Evolutionary conservation across 805 yeast genomes (phyloP).

Genomic region (Candida mattraensis): DNA sequence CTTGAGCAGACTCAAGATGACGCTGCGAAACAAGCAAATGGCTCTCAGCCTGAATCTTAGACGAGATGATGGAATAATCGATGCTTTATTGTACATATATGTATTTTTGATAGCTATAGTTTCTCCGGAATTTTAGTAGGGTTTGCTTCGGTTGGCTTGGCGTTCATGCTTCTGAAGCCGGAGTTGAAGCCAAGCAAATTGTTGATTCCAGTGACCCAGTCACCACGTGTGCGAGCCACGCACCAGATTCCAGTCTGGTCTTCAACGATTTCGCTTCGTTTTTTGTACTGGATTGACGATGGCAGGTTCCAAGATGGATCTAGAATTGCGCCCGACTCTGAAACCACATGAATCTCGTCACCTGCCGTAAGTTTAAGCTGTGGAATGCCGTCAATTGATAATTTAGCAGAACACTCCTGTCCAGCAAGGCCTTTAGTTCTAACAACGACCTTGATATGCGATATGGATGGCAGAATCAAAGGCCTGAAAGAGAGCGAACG

Average conservation of each 20-base stretch:
- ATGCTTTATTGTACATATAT: too few species aligned
- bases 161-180: conserved; percentile 55
- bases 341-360: conserved; percentile 74
- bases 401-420: conserved; percentile 43
- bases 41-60: too few species aligned
- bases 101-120: conserved; percentile 1
- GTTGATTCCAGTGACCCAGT: conserved; percentile 91
- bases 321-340: conserved; percentile 62
- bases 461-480: conserved; percentile 71
- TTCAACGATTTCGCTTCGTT: conserved; percentile 5
- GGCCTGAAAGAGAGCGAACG: conserved; percentile 90
- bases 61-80: too few species aligned
- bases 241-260: conserved; percentile 75
- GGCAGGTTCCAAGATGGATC: conserved; percentile 52
- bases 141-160: conserved; percentile 3
- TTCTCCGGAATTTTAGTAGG: neutral
- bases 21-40: neutral
- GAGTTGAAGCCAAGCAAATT: conserved; percentile 87
- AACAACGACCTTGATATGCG: conserved; percentile 67
- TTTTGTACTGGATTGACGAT: conserved; percentile 11
- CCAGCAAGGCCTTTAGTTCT: conserved; percentile 40
- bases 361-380: conserved; percentile 68
- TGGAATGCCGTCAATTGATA: conserved; percentile 83
- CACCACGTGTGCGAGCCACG: conserved; percentile 76
- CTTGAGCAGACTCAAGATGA: conserved; percentile 4